phyloP scores from a whole-genome alignment of 179 eudicot species.

The Silene vulgaris region DNA sequence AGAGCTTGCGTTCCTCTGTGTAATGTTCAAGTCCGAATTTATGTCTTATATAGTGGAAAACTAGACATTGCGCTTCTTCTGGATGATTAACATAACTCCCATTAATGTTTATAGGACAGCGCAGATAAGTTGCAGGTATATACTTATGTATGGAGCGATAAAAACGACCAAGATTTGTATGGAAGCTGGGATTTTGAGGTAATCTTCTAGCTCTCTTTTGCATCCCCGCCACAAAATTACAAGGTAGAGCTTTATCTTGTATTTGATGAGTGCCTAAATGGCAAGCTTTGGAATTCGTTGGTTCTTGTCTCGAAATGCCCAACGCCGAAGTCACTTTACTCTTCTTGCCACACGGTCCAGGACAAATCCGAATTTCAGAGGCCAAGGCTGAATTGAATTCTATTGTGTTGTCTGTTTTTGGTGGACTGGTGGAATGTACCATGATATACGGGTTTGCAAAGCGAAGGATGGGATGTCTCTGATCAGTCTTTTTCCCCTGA shows the following conservation, averaged over 20 bases:
- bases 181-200: constrained; percentile 92
- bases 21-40: neutral
- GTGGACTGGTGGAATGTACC: too few species aligned
- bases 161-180: constrained; percentile 56
- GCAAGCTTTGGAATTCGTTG: neutral
- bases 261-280: neutral
- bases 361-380: neutral
- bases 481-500: neutral
- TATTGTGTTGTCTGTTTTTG: too few species aligned
- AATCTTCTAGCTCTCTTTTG: constrained; percentile 3
- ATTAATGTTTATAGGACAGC: constrained; percentile 45
- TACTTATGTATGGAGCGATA: constrained; percentile 75
- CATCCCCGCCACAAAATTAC: neutral
- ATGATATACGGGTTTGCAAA: neutral
- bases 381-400: neutral
- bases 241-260: neutral
- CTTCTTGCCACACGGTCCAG: neutral
- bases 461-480: neutral
- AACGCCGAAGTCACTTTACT: neutral
- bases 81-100: neutral
- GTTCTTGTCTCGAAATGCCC: neutral
- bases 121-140: constrained; percentile 49
- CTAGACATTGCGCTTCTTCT: neutral
- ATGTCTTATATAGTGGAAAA: neutral
- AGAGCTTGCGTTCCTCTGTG: neutral